A percentile compares a stretch with the other conserved stretches of the same genome.
phyloP scores from a whole-genome alignment of 257 asterid species.

The Gardenia jasminoides region DNA sequence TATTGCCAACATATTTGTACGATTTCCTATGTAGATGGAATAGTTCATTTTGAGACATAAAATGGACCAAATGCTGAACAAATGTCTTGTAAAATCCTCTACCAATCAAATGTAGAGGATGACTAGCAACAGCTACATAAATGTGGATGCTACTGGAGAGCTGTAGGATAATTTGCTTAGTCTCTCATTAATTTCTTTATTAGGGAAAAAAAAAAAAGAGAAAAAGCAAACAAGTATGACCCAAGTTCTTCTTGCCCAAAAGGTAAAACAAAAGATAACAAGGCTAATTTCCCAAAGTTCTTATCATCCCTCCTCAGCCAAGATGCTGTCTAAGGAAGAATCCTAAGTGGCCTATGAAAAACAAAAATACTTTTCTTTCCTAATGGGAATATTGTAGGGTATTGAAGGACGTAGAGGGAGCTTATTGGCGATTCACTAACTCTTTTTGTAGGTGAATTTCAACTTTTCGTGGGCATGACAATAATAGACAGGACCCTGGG shows the following conservation, averaged over 20 bases:
- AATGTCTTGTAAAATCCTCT: not conserved
- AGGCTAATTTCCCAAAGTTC: not conserved
- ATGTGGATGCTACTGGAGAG: not conserved
- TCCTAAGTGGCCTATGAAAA: conserved; percentile 54
- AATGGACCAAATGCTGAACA: not conserved
- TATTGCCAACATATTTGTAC: no score
- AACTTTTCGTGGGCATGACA: conserved; percentile 47
- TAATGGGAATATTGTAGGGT: conserved; percentile 20
- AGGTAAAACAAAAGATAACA: not conserved
- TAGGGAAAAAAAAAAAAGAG: no score
- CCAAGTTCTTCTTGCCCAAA: not conserved
- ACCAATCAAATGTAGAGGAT: not conserved
- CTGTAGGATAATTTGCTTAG: not conserved
- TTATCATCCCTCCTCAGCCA: conserved; percentile 8
- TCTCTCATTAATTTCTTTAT: not conserved
- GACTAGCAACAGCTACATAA: not conserved
- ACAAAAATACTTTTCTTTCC: conserved; percentile 29
- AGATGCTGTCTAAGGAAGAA: conserved; percentile 30
- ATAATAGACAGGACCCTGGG: conserved; percentile 32
- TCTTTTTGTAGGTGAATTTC: conserved; percentile 14
- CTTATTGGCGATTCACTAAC: conserved; percentile 22
- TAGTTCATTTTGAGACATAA: not conserved
- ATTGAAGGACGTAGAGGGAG: conserved; percentile 39
- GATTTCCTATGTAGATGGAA: not conserved
- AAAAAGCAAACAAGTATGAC: not conserved